Evolutionary conservation across 495 filamentous ascomycete genomes (phyloP), one percentile per base, ranked within the genome.

Genomic region (Bryoglossum gracile): DNA sequence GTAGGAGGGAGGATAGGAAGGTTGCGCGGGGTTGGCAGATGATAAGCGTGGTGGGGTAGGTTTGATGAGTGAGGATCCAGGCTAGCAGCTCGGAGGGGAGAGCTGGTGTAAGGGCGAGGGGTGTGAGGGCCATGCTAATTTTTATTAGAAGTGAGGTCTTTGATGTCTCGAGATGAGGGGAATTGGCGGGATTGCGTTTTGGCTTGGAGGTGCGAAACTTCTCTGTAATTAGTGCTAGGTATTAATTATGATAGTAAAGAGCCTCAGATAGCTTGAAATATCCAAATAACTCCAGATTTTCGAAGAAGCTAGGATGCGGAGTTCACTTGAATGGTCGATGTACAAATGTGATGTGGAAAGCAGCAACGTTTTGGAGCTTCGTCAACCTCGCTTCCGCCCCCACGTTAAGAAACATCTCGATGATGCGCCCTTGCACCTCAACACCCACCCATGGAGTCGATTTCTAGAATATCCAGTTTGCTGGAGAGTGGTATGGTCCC

Each of bases 381-480:
- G 10, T 38, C 2, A 2, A 8, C 11, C 13, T 17, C n/a, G 52
- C 48, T 48, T 51, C 47, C 42, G 33, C 38, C 54, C 57, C 57
- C 53, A 56, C 57, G 23, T 56, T 26, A 2, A 42, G 18, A 16
- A 2, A 28, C 30, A 41, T 30, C n/a, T 8, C 35, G 23, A 46
- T 43, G 39, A 59, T 59, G 56, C 51, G 45, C 51, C 51, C 30
- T 25, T 13, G 25, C 32, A 43, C 18, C 39, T 33, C 32, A 36
- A 48, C 35, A 30, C 26, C 32, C 28, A 44, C 36, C 56, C 46
- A 90, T 98, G 92, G 92, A 97, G 72, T 94, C 92, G n/a, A 89
- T 96, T 54, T 89, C 92, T 16, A 73, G 86, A 56, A 95, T 96
- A 64, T 94, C 91, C 38, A 87, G 79, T 51, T 74, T 98, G 65